A percentile compares a stretch with the other conserved stretches of the same genome.
Evolutionary conservation across 1,284 basidiomycete species (phyloP).

Genomic region (Cutaneotrichosporon mucoides): DNA sequence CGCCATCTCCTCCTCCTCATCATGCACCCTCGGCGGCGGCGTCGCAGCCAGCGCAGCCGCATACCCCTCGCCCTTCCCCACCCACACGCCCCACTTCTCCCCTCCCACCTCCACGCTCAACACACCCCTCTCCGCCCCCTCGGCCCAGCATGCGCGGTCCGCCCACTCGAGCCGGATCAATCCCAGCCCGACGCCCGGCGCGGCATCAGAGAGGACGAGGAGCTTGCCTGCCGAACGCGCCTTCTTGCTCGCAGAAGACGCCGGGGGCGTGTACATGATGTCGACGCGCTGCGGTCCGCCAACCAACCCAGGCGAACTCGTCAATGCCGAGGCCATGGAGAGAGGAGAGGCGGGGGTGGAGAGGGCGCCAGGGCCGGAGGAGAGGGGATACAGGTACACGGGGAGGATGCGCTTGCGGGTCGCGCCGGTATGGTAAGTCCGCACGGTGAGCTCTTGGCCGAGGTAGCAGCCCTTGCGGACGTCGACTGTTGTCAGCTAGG

Average conservation of each 20-base stretch:
- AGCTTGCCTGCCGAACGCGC: slow-evolving; percentile 42
- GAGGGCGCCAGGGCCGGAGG: neutral
- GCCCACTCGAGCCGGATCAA: slow-evolving; percentile 47
- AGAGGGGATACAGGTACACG: slow-evolving; percentile 49
- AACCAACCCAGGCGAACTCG: neutral
- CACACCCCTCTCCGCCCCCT: slow-evolving; percentile 7
- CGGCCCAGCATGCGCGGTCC: slow-evolving; percentile 36
- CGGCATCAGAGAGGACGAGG: slow-evolving; percentile 27
- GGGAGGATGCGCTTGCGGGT: slow-evolving; percentile 88
- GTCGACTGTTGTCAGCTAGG: slow-evolving; percentile 62
- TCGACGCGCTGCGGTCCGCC: slow-evolving; percentile 18
- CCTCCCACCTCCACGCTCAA: slow-evolving; percentile 29
- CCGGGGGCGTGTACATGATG: slow-evolving; percentile 35
- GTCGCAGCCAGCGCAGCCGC: slow-evolving; percentile 17
- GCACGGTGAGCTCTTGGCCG: slow-evolving; percentile 93
- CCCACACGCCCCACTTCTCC: slow-evolving; percentile 30
- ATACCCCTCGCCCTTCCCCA: slow-evolving; percentile 40
- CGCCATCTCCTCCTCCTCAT: slow-evolving; percentile 9
- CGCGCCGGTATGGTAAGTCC: slow-evolving; percentile 92
- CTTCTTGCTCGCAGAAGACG: slow-evolving; percentile 33
- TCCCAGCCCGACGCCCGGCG: slow-evolving; percentile 36
- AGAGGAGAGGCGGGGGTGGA: neutral
- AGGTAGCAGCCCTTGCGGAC: slow-evolving; percentile 98
- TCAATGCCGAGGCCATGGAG: neutral
- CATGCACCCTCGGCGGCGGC: slow-evolving; percentile 14